phyloP scores from a whole-genome alignment of 768 basidiomycete genomes.

The Lactarius sp. region DNA sequence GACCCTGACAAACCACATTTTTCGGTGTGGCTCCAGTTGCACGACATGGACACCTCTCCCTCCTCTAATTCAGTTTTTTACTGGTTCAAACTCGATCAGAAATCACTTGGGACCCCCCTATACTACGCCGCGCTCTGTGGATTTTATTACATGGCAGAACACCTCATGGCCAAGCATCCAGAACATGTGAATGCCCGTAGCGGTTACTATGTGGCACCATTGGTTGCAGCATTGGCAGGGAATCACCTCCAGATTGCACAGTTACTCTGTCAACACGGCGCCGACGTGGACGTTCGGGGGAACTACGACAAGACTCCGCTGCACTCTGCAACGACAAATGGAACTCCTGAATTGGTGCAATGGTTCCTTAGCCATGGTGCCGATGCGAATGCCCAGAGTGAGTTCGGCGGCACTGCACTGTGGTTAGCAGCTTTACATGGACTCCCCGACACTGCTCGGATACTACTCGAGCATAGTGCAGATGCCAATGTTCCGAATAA shows the following conservation, averaged over 20 bases:
- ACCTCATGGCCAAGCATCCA: neutral
- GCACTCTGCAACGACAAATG: neutral
- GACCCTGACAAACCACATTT: neutral
- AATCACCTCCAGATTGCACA: neutral
- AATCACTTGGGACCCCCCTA: neutral
- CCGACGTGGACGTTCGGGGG: neutral
- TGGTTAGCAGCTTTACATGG: neutral
- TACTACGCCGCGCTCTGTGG: constrained; percentile 2
- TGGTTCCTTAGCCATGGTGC: neutral
- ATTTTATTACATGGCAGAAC: neutral
- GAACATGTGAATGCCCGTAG: neutral
- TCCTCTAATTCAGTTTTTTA: neutral
- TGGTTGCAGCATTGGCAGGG: neutral
- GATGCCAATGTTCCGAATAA: neutral
- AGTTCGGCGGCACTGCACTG: neutral
- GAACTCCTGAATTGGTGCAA: neutral
- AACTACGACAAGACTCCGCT: neutral
- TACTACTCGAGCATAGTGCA: neutral
- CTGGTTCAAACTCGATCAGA: neutral
- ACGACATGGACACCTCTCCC: neutral
- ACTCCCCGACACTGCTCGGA: neutral
- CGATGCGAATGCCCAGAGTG: neutral
- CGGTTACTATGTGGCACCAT: neutral
- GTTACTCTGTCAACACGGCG: neutral
- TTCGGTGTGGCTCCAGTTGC: too few relatives aligned